Conservation (phyloP, 139 green algal species). For the Chloropicon primus region DNA sequence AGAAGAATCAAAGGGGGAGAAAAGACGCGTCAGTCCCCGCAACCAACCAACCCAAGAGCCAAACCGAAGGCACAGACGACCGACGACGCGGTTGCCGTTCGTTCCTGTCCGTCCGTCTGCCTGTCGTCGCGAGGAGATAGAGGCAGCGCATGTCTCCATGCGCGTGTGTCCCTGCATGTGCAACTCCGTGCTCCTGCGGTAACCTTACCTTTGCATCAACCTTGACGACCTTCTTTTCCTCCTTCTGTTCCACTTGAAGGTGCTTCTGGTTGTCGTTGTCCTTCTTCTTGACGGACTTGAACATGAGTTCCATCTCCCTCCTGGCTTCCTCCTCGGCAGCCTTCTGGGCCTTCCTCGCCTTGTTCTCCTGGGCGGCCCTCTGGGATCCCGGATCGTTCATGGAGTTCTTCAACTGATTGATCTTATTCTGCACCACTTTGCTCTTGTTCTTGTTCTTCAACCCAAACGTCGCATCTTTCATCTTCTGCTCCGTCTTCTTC, state of each 20-base stretch:
- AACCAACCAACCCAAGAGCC: no score
- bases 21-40: no score
- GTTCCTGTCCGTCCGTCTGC: no score
- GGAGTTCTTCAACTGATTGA: background rate
- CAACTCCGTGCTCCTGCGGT: no score
- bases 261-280: background rate
- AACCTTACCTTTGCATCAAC: background rate
- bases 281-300: background rate
- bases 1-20: no score
- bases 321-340: background rate
- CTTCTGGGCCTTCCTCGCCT: background rate
- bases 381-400: background rate
- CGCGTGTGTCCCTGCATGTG: no score
- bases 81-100: no score
- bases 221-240: background rate
- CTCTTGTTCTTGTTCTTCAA: background rate
- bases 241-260: background rate
- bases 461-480: background rate
- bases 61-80: no score
- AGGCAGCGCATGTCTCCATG: no score
- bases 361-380: background rate
- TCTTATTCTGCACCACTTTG: background rate
- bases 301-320: background rate
- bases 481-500: background rate
- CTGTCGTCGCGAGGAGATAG: no score